Evolutionary conservation across 805 yeast genomes (phyloP).

Genomic region (Lipomyces anomalus): DNA sequence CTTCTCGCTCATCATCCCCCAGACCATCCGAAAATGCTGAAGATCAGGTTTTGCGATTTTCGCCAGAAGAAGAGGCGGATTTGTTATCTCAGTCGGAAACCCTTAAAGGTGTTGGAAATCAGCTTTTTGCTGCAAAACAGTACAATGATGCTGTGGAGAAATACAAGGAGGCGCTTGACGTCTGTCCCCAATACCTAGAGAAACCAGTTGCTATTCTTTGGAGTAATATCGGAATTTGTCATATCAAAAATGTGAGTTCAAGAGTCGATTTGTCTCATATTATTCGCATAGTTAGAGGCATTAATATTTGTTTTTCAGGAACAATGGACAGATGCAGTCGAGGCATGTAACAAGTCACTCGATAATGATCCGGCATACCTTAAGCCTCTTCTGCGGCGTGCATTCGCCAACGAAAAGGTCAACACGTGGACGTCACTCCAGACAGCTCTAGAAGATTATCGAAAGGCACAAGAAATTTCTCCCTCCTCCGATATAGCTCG

Average conservation of each 20-base stretch:
- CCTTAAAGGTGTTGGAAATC: slow-evolving; percentile 39
- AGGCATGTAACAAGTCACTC: slow-evolving; percentile 59
- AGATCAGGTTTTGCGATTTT: slow-evolving; percentile 3
- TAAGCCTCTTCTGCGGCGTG: slow-evolving; percentile 73
- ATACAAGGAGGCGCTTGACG: slow-evolving; percentile 14
- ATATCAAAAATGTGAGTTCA: slow-evolving; percentile 15
- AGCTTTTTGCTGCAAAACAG: slow-evolving; percentile 17
- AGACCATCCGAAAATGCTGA: background rate
- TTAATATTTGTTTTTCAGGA: no score
- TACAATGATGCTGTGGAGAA: slow-evolving; percentile 12
- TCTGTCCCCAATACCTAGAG: slow-evolving; percentile 12
- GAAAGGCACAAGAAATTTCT: slow-evolving; percentile 12
- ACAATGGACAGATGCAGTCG: slow-evolving; percentile 43
- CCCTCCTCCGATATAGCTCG: slow-evolving; percentile 6
- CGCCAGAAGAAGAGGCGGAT: slow-evolving; percentile 24
- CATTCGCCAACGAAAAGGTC: slow-evolving; percentile 48
- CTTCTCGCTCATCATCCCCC: background rate
- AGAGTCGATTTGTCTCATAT: background rate
- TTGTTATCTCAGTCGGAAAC: slow-evolving; percentile 30
- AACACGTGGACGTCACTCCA: slow-evolving; percentile 30
- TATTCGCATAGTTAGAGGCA: background rate
- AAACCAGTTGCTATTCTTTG: slow-evolving; percentile 20
- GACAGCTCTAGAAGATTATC: slow-evolving; percentile 27
- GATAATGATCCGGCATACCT: slow-evolving; percentile 53
- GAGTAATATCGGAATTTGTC: slow-evolving; percentile 30